Percentiles rank a stretch among this genome's conserved stretches.
Evolutionary conservation across 331 rosid genomes (phyloP).

Genomic region (Malus hybrid): DNA sequence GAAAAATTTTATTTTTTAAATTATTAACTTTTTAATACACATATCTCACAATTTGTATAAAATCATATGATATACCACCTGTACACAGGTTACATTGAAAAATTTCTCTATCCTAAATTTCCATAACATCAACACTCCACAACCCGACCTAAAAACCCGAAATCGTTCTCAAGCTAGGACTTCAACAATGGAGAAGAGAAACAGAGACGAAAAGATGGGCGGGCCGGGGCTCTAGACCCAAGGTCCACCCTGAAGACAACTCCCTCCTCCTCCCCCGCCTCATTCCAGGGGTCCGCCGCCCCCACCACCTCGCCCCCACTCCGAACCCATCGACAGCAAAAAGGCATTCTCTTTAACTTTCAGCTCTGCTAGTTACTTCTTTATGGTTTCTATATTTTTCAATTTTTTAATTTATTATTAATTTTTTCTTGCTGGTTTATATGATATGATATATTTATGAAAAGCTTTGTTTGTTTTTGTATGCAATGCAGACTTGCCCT

Average conservation of each 20-base stretch:
- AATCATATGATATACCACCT: too few relatives aligned
- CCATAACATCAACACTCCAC: not conserved
- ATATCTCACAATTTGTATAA: too few relatives aligned
- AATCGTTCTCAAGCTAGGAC: not conserved
- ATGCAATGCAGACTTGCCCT: conserved; percentile 65
- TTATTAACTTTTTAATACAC: too few relatives aligned
- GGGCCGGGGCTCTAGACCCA: conserved; percentile 22
- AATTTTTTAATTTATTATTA: not conserved
- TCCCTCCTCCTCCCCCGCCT: conserved; percentile 23
- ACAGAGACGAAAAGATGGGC: conserved; percentile 33
- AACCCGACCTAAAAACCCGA: not conserved
- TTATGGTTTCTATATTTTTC: not conserved
- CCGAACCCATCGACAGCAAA: conserved; percentile 81
- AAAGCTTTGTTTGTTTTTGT: not conserved
- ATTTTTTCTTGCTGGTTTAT: not conserved
- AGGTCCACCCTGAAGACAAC: conserved; percentile 21
- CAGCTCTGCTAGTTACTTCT: not conserved
- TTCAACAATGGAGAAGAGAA: conserved; percentile 37
- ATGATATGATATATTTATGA: not conserved
- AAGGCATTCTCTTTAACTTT: conserved; percentile 30
- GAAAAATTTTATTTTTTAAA: too few relatives aligned
- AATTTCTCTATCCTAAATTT: too few relatives aligned
- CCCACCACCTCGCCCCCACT: conserved; percentile 22
- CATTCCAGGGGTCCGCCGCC: conserved; percentile 32
- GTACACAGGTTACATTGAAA: too few relatives aligned